Evolutionary conservation across 2,329 filamentous ascomycete genomes (phyloP), one percentile per base, ranked within the genome.

Genomic region (Orbilia quercus): DNA sequence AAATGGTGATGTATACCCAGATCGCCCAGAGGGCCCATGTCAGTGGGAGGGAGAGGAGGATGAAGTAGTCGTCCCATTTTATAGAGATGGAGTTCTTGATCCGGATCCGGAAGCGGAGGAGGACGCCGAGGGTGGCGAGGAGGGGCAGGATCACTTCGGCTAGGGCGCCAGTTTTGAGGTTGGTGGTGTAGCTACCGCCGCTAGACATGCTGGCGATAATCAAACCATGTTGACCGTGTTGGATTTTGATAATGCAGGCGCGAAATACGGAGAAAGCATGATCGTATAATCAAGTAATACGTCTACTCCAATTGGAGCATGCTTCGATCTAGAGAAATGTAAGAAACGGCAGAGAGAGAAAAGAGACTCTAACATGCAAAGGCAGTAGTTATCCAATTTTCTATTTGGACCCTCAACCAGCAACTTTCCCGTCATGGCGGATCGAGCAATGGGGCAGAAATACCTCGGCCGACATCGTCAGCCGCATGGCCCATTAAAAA

Each of bases 1-100:
- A 12, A 12, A 57, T 42, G 28, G 55, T 40, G 57, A 62, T 57
- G 20, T 71, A 57, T 7, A 71, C 54, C 66, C 66, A 71, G 34
- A 71, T 54, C 3, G 51, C 51, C 66, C 66, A 71, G 7, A 71
- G 57, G 1, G 66, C 58, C 66, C 66, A 71, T 6, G 57, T 71
- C 6, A 71, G 57, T 2, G 66, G 66, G 5, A 71, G 51, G 4
- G 66, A 63, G 9, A 71, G 16, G 11, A 71, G 50, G 23, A 71
- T 71, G 14, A 71, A 57, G 22, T 63, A 63, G 50, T 71, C 66
- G 50, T 71, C 66, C 66, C 66, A 71, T 58, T 63, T 63, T 42
- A 71, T 63, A 2, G 66, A 63, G 6, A 71, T 71, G 7, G 47
- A 53, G 23, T 63, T 63, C 28, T 44, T 55, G 12, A 63, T 22